Evolutionary conservation across 257 asterid genomes (phyloP), one percentile per base, ranked within the genome.

Genomic region (Anisodus tanguticus): DNA sequence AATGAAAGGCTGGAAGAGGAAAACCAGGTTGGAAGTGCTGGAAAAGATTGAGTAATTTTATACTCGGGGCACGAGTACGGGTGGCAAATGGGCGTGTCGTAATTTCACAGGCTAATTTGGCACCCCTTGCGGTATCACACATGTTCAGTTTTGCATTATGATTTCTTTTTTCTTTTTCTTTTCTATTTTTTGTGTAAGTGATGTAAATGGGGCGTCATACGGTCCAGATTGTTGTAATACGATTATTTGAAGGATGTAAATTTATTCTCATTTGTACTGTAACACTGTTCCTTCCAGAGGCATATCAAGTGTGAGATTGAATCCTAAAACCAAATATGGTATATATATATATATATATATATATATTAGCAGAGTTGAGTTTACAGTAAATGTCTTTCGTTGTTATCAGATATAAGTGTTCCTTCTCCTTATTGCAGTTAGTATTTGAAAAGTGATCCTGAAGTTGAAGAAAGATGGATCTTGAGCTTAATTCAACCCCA

Each of bases 1-100:
- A 4, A 94, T 94, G 97, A 96, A 93, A 82, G 95, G 98, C 9
- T 94, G 99, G 99, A 96, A 91, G 87, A 92, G 98, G 87, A 96
- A 92, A 89, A 93, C 95, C 81, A 91, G 97, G 90, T 85, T 91
- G 91, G 99, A 96, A 82, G 91, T 94, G 88, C 89, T 96, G 85
- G 99, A 94, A 87, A 96, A 90, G 90, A 92, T 96, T 16, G 98
- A 94, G 80, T 93, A 70, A 85, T 72, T 69, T 77, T 60, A 41
- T 79, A 84, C 70, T 16, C 78, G 3, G 78, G 35, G 4, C 31
- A 8, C 15, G 13, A 16, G 78, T 69, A 69, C 5, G 54, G 51
- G 26, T 39, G n/a, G n/a, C 53, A 68, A 68, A 68, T 8, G 77
- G 78, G 53, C 53, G 77, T 1, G 31, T 39, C 53, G 39, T 69